These are phyloP conservation scores for Sanghuangporus weigelae DNA, from an alignment of 1,284 basidiomycete species.

Conservation along the genomic window DNA sequence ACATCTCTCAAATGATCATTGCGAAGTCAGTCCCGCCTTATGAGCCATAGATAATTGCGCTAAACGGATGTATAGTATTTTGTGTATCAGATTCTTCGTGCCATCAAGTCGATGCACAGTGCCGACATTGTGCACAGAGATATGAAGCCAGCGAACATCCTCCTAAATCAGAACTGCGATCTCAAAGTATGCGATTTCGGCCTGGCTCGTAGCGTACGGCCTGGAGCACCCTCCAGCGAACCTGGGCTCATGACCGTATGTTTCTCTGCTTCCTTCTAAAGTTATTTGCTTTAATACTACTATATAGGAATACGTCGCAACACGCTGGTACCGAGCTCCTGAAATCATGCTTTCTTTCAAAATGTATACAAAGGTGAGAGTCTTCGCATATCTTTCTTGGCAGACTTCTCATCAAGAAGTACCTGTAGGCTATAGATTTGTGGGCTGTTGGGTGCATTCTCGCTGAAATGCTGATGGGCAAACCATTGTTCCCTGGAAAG, in stretches of 20 bases:
- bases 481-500: slow-evolving; percentile 97
- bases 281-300: not conserved
- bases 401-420: not conserved
- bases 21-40: slow-evolving; percentile 4
- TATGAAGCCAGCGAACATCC: slow-evolving; percentile 92
- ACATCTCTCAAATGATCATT: slow-evolving; percentile 3
- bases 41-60: slow-evolving; percentile 73
- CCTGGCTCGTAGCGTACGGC: slow-evolving; percentile 81
- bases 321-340: slow-evolving; percentile 93
- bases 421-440: slow-evolving; percentile 88
- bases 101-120: slow-evolving; percentile 98
- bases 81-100: slow-evolving; percentile 98
- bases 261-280: slow-evolving; percentile 21
- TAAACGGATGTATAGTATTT: slow-evolving; percentile 95
- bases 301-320: slow-evolving; percentile 96
- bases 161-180: slow-evolving; percentile 98
- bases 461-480: slow-evolving; percentile 94
- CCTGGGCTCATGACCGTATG: slow-evolving; percentile 57
- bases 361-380: slow-evolving; percentile 67
- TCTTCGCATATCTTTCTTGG: not conserved
- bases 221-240: slow-evolving; percentile 45
- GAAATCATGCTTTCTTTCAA: slow-evolving; percentile 98
- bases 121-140: slow-evolving; percentile 98
- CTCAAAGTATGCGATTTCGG: slow-evolving; percentile 99
- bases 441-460: slow-evolving; percentile 99